phyloP scores from a whole-genome alignment of 768 basidiomycete genomes.

The Sutorius australiensis region DNA sequence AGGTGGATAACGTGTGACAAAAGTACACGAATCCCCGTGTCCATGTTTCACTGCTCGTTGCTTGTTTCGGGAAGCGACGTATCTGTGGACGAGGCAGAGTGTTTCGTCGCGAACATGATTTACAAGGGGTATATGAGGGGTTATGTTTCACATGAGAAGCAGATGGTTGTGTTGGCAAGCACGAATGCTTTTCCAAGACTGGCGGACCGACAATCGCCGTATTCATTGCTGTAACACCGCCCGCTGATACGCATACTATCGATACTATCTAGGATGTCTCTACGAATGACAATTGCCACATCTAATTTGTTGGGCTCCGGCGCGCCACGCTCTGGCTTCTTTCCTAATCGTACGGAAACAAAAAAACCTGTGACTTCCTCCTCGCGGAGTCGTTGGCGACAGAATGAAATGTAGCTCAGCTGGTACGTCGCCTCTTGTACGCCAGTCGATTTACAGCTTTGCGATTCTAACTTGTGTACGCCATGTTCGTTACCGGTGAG shows the following conservation, averaged over 20 bases:
- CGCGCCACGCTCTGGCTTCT: too few relatives aligned
- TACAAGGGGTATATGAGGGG: constrained; percentile 90
- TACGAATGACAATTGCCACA: neutral
- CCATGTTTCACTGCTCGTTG: constrained; percentile 76
- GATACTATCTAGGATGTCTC: neutral
- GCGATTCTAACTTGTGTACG: too few relatives aligned
- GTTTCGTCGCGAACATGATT: constrained; percentile 92
- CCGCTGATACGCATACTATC: neutral
- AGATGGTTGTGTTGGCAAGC: constrained; percentile 86
- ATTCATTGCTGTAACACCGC: constrained; percentile 19
- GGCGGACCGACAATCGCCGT: constrained; percentile 58
- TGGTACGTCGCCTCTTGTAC: too few relatives aligned
- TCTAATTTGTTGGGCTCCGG: too few relatives aligned
- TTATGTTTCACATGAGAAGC: constrained; percentile 94
- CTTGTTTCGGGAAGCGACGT: constrained; percentile 67
- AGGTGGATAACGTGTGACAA: constrained; percentile 82
- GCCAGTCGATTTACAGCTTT: too few relatives aligned
- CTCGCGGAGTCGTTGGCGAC: too few relatives aligned
- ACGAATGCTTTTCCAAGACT: constrained; percentile 78
- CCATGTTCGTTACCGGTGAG: too few relatives aligned
- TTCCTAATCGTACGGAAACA: too few relatives aligned
- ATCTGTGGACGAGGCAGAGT: constrained; percentile 82
- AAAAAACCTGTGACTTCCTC: too few relatives aligned
- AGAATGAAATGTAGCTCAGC: too few relatives aligned
- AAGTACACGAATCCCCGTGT: constrained; percentile 72